Evolutionary conservation across 352 stramenopile species (phyloP), one percentile per base, ranked within the genome.

Genomic region (Globisporangium barbulae): DNA sequence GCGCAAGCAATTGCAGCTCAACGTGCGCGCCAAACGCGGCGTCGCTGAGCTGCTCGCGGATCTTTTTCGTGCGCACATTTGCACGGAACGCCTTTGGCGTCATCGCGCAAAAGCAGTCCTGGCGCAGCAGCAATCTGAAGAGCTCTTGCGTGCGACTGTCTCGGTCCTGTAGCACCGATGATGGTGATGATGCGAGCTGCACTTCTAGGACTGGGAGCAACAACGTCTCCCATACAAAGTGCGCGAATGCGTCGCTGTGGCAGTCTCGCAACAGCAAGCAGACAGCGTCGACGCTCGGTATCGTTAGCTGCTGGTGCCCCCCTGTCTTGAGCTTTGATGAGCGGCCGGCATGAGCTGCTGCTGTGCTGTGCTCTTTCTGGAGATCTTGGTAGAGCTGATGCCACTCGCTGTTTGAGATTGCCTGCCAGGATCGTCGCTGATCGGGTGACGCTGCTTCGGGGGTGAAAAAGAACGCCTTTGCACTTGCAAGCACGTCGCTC

Each of bases 171-270:
- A 8, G 28, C 22, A 35, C 5, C 22, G 21, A 25, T n/a, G 5
- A 12, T 9, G 25, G 5, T 37, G n/a, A 19, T 57, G 44, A 4
- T 21, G 19, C 42, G 9, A 21, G 13, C 4, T n/a, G 39, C 39
- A 15, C 7, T 15, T 61, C 33, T 17, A 91, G 33, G 0, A 87
- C 59, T 12, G 62, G 22, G 0, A 77, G 39, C 1, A 91, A 65
- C 31, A 91, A 58, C 45, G 78, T 61, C 39, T 74, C 63, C 83
- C 83, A 91, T 10, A 88, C 70, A 44, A 91, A 88, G 3, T 39
- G 42, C 2, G 59, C 69, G 28, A 85, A 70, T 1, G 68, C 73
- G 47, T 81, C 75, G 45, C 76, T 85, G 9, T n/a, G 63, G 13
- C 72, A 82, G 5, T 76, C 67, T 31, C 84, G 47, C 10, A 89